Conservation (phyloP, 495 filamentous ascomycete species). For the Aspergillus asperescens region DNA sequence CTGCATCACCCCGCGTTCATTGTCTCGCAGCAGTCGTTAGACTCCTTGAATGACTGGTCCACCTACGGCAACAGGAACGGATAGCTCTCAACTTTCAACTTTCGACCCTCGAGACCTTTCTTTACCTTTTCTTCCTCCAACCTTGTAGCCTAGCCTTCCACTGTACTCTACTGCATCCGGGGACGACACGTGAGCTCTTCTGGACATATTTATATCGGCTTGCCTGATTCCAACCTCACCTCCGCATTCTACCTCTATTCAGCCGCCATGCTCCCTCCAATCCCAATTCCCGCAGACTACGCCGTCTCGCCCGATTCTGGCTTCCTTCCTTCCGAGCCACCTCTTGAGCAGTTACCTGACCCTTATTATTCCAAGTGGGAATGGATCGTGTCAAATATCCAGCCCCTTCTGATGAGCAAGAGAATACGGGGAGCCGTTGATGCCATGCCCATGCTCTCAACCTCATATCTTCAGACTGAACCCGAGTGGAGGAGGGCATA, state of each 20-base stretch:
- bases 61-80: too few species aligned
- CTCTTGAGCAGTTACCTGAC: conserved; percentile 72
- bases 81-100: too few species aligned
- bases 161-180: not conserved
- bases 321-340: conserved; percentile 81
- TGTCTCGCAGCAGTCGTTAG: too few species aligned
- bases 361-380: conserved; percentile 95
- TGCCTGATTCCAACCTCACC: not conserved
- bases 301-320: conserved; percentile 80
- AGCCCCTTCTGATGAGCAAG: conserved; percentile 76
- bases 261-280: conserved; percentile 75
- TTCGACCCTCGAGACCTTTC: too few species aligned
- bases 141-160: not conserved
- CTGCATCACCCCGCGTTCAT: not conserved
- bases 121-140: not conserved
- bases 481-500: conserved; percentile 92
- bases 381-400: conserved; percentile 73
- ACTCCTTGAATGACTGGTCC: too few species aligned
- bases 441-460: conserved; percentile 73
- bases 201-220: conserved; percentile 3
- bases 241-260: not conserved
- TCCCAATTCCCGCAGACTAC: conserved; percentile 77
- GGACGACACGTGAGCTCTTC: conserved; percentile 5
- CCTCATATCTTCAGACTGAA: conserved; percentile 69
- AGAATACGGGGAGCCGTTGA: conserved; percentile 72